phyloP scores from a whole-genome alignment of 2,329 filamentous ascomycete genomes.

The Epichloe gansuensis region DNA sequence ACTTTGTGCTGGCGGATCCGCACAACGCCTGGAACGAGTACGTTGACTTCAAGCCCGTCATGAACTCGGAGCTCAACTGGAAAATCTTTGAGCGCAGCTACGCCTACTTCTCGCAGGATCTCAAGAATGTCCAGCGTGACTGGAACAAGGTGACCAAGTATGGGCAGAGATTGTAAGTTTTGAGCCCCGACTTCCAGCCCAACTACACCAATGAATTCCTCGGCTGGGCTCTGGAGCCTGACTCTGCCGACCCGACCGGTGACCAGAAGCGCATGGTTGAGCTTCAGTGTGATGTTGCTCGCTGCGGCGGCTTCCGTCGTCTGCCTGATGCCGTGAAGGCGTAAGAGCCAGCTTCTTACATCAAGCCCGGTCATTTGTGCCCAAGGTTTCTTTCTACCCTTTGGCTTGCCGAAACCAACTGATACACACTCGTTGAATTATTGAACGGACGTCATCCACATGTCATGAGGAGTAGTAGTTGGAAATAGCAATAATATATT shows the following conservation, averaged over 20 bases:
- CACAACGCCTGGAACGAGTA: conserved; percentile 54
- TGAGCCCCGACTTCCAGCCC: conserved; percentile 48
- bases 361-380: too few species aligned
- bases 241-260: conserved; percentile 53
- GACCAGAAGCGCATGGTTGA: conserved; percentile 64
- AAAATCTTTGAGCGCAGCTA: conserved; percentile 73
- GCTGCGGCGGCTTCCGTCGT: conserved; percentile 50
- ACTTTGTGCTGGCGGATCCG: conserved; percentile 54
- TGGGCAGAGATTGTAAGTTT: conserved; percentile 57
- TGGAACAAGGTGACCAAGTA: conserved; percentile 69
- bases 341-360: background rate
- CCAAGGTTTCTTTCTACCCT: background rate
- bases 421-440: background rate
- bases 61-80: conserved; percentile 54
- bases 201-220: conserved; percentile 68
- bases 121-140: conserved; percentile 63
- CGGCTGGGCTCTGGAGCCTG: conserved; percentile 49
- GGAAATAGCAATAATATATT: background rate
- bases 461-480: background rate
- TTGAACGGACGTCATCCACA: background rate
- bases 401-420: background rate
- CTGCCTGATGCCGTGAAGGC: conserved; percentile 16
- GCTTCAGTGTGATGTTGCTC: conserved; percentile 54
- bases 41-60: conserved; percentile 57
- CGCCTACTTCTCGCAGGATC: conserved; percentile 60